Base-by-base conservation (phyloP, 2,329 filamentous ascomycete genomes). In the Botrytis hyacinthi region DNA sequence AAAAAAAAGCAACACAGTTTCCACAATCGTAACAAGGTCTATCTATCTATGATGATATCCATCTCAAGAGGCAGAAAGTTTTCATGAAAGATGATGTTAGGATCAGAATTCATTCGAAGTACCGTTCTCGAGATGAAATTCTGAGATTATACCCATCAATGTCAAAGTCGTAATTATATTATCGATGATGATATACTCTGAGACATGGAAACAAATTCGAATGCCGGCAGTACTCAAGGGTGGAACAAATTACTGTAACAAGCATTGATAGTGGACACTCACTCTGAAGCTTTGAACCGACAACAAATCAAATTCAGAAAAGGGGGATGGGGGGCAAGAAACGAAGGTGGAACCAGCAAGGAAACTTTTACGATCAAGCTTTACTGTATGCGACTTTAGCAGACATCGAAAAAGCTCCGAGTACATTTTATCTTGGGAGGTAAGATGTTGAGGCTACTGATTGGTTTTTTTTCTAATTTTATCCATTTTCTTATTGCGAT, bases 181-280 rank as follows among this genome's bases (percentile, higher is more conserved):
- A 32, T 29, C 51, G n/a, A 57, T 57, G n/a, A 57, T 57, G 51
- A 29, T 44, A 44, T 44, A 14, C 26, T 60, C 22, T 40, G 59
- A 61, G 59, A 62, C 32, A 60, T 12, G 16, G 35, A 40, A 61
- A 61, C 59, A 61, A 61, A 60, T 6, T 35, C 57, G 57, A 60
- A 60, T 35, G 32, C 51, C 51, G 51, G 51, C n/a, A 22, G 32
- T 60, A 22, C 57, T 22, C 61, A 29, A 63, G 61, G 61, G 61
- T 63, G 61, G 61, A 44, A 63, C 61, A 29, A 29, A 29, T 44
- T 63, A 44, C 61, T 44, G 61, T 46, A n/a, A 62, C 60, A 65
- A 65, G 61, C 61, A 63, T 63, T 44, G 37, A 29, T 14, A 40
- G 61, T 63, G 37, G 26, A 63, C 37, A 22, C 61, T 44, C 40